Conservation (phyloP, 2,329 filamentous ascomycete species). For the Exophiala mesophila region DNA sequence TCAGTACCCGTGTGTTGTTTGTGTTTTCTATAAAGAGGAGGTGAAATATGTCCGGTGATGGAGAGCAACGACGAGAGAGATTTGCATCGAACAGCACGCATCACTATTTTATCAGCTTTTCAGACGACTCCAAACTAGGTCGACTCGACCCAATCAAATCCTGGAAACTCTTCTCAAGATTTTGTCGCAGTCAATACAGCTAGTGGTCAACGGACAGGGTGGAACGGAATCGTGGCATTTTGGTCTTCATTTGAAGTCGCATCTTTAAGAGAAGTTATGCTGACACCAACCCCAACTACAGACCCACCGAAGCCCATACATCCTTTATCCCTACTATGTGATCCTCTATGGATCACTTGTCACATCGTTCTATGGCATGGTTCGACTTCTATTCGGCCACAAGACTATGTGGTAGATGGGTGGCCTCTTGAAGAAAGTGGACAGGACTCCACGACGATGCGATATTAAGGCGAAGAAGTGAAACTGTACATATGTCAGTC, state of each 20-base stretch:
- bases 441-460: not conserved
- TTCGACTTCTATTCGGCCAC: constrained; percentile 50
- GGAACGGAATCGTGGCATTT: too few relatives aligned
- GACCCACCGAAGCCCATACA: constrained; percentile 52
- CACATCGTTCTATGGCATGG: constrained; percentile 40
- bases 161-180: too few relatives aligned
- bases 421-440: not conserved
- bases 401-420: constrained; percentile 56
- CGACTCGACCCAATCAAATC: too few relatives aligned
- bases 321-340: constrained; percentile 59
- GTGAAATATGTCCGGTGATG: too few relatives aligned
- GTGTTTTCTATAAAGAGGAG: too few relatives aligned
- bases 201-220: too few relatives aligned
- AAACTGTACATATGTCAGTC: constrained; percentile 17
- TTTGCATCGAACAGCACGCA: too few relatives aligned
- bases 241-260: too few relatives aligned
- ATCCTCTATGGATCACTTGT: constrained; percentile 18
- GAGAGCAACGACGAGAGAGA: too few relatives aligned
- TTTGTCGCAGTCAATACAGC: too few relatives aligned
- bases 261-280: constrained; percentile 1
- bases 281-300: constrained; percentile 27
- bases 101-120: too few relatives aligned
- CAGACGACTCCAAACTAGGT: too few relatives aligned
- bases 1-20: constrained; percentile 45
- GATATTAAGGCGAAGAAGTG: not conserved